Evolutionary conservation across 2,329 filamentous ascomycete genomes (phyloP).

Genomic region (Incumbomyces lentus): DNA sequence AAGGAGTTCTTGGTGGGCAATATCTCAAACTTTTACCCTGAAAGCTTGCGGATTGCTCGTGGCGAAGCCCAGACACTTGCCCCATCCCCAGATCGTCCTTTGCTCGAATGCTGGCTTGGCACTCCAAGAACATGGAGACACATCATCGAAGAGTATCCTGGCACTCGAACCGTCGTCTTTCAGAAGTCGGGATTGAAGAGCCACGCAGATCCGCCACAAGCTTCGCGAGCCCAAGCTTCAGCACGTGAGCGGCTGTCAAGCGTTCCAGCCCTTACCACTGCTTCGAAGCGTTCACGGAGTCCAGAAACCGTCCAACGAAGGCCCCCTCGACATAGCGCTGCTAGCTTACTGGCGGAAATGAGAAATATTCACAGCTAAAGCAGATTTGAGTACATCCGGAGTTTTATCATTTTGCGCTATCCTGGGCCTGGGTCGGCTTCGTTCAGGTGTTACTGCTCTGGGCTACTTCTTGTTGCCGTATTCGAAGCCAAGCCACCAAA

Average conservation of each 20-base stretch:
- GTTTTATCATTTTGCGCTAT: no score
- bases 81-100: slow-evolving; percentile 3
- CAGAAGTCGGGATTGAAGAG: slow-evolving; percentile 9
- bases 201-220: neutral
- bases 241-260: neutral
- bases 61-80: slow-evolving; percentile 6
- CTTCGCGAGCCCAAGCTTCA: neutral
- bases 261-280: neutral
- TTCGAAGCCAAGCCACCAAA: neutral
- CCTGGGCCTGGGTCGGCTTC: no score
- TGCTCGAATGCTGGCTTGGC: slow-evolving; percentile 19
- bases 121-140: slow-evolving; percentile 18
- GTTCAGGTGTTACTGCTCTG: no score
- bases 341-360: slow-evolving; percentile 4
- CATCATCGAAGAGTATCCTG: slow-evolving; percentile 21
- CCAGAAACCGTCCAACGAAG: neutral
- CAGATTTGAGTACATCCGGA: no score
- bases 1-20: slow-evolving; percentile 12
- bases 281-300: neutral
- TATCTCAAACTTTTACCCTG: slow-evolving; percentile 17
- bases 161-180: slow-evolving; percentile 20
- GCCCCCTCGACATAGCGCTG: neutral
- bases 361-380: neutral
- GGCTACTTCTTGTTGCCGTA: neutral
- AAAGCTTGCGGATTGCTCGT: slow-evolving; percentile 10